A percentile compares a stretch with the other conserved stretches of the same genome.
Evolutionary conservation across 2,329 filamentous ascomycete species (phyloP).

Genomic region (Alternaria consortialis): DNA sequence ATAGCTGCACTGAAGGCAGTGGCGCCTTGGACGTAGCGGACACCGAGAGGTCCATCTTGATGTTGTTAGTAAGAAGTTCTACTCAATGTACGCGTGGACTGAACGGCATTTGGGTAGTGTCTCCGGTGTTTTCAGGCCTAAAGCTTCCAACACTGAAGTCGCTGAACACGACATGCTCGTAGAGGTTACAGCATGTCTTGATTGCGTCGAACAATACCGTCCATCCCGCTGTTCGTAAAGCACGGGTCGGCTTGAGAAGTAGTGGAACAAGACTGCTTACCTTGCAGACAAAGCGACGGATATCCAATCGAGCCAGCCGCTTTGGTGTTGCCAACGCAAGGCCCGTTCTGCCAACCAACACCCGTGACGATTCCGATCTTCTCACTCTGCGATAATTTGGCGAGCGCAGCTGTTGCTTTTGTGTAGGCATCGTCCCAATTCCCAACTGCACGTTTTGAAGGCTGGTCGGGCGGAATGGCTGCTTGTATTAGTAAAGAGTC

Average conservation of each 20-base stretch:
- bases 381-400: slow-evolving; percentile 51
- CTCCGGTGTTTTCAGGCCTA: neutral
- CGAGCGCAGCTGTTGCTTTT: slow-evolving; percentile 52
- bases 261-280: slow-evolving; percentile 30
- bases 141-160: neutral
- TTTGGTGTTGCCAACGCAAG: slow-evolving; percentile 50
- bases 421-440: slow-evolving; percentile 53
- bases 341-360: slow-evolving; percentile 44
- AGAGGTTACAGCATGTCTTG: slow-evolving; percentile 1
- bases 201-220: neutral
- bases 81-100: neutral
- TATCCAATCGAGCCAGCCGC: slow-evolving; percentile 47
- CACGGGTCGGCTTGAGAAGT: neutral
- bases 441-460: slow-evolving; percentile 36
- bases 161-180: slow-evolving; percentile 1
- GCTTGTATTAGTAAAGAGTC: slow-evolving; percentile 8
- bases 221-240: neutral
- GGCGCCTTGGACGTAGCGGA: slow-evolving; percentile 49
- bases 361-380: slow-evolving; percentile 54
- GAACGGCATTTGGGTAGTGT: neutral
- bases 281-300: slow-evolving; percentile 52
- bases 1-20: slow-evolving; percentile 53
- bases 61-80: slow-evolving; percentile 10
- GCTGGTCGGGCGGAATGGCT: slow-evolving; percentile 34
- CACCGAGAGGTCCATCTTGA: slow-evolving; percentile 51